Evolutionary conservation across 441 rosid species (phyloP).

Genomic region (Metrosideros polymorpha): DNA sequence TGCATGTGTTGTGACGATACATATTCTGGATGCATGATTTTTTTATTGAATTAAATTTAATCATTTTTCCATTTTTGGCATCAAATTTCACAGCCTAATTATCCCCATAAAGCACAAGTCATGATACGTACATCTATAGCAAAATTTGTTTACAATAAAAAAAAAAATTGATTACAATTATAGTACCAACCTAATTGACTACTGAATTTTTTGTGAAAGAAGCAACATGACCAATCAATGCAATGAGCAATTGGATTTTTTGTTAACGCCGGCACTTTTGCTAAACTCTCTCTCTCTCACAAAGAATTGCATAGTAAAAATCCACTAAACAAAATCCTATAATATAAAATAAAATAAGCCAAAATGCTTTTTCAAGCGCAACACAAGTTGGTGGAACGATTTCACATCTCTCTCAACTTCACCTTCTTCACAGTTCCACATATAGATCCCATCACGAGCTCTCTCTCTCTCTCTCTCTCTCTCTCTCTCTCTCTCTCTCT

Average conservation of each 20-base stretch:
- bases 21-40: background rate
- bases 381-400: too few species aligned
- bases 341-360: too few species aligned
- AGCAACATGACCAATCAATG: background rate
- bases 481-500: too few species aligned
- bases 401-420: too few species aligned
- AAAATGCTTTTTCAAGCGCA: too few species aligned
- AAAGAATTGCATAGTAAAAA: too few species aligned
- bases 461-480: too few species aligned
- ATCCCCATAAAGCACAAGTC: background rate
- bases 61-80: background rate
- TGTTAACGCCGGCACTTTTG: background rate
- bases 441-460: too few species aligned
- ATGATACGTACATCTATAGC: too few species aligned
- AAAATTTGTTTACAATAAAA: background rate
- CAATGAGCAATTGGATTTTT: background rate
- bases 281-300: background rate
- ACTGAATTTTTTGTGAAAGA: background rate
- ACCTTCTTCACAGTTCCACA: too few species aligned
- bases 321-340: too few species aligned
- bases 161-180: rapidly evolving
- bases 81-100: background rate
- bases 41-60: background rate
- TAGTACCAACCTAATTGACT: background rate
- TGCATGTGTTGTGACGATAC: background rate